Percentiles rank a stretch among this genome's conserved stretches.
Conservation (phyloP, 169 alveolate genomes). For the Plasmodium gallinaceum region DNA sequence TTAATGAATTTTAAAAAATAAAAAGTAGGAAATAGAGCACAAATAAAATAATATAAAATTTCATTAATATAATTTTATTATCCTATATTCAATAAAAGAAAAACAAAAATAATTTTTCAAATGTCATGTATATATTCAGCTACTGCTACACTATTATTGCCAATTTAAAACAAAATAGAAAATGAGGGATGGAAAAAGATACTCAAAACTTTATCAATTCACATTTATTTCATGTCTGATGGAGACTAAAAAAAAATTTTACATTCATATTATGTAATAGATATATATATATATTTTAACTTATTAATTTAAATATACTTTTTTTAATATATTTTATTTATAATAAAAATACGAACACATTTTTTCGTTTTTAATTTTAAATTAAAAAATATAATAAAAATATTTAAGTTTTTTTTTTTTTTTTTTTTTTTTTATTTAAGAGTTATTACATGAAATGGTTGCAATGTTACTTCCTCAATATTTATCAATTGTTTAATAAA, state of each 20-base stretch:
- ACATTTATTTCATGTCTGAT: slow-evolving; percentile 55
- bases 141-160: slow-evolving; percentile 5
- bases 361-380: not conserved
- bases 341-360: not conserved
- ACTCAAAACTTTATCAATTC: not conserved
- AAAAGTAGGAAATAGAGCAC: slow-evolving; percentile 8
- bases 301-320: not conserved
- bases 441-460: slow-evolving; percentile 60
- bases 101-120: not conserved
- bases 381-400: not conserved
- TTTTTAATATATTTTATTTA: too few relatives aligned
- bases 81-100: not conserved
- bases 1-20: slow-evolving; percentile 4
- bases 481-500: slow-evolving; percentile 73
- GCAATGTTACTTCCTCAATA: slow-evolving; percentile 75
- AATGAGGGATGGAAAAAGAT: slow-evolving; percentile 5
- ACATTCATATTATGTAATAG: not conserved
- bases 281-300: not conserved
- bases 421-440: not conserved
- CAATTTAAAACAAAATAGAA: slow-evolving; percentile 19
- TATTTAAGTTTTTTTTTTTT: not conserved
- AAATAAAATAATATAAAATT: slow-evolving; percentile 13
- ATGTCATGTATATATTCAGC: not conserved
- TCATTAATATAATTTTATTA: slow-evolving; percentile 18
- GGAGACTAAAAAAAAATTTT: slow-evolving; percentile 31